These are phyloP conservation scores for Penicillium sp. DNA, from an alignment of 2,329 filamentous ascomycete species.

Conservation along the genomic window DNA sequence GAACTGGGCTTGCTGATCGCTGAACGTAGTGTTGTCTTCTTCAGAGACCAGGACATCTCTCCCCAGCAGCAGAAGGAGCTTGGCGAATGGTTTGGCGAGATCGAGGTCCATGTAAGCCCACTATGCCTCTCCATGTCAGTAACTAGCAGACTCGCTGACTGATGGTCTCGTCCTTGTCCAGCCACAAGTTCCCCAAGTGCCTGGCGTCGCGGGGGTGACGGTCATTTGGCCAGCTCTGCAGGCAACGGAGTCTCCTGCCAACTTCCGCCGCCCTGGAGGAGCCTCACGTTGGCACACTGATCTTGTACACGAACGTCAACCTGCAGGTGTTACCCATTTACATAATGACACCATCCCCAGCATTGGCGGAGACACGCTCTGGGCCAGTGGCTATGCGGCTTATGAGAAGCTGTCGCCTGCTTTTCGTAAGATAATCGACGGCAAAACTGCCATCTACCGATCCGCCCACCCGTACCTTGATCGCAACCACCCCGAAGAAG, in stretches of 20 bases:
- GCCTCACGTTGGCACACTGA: constrained; percentile 63
- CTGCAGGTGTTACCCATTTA: constrained; percentile 61
- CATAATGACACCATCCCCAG: constrained; percentile 60
- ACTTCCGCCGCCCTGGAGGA: constrained; percentile 59
- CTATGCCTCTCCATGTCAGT: constrained; percentile 23
- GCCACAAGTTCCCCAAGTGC: constrained; percentile 64
- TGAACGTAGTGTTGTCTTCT: constrained; percentile 58
- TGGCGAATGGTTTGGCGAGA: constrained; percentile 55
- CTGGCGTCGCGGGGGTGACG: constrained; percentile 55
- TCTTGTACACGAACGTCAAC: constrained; percentile 61
- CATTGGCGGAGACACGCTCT: constrained; percentile 64
- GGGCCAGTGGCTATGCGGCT: constrained; percentile 61
- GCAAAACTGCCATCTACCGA: constrained; percentile 54
- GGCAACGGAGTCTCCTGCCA: constrained; percentile 52
- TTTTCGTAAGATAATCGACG: constrained; percentile 64
- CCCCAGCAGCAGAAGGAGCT: constrained; percentile 57
- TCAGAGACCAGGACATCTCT: constrained; percentile 53
- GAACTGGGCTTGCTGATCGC: constrained; percentile 56
- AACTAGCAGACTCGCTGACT: no score
- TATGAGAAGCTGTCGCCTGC: constrained; percentile 65
- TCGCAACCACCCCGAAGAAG: constrained; percentile 51
- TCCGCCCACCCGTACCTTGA: constrained; percentile 61
- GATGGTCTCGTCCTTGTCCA: constrained; percentile 28
- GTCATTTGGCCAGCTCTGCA: constrained; percentile 63
- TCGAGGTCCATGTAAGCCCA: constrained; percentile 63